phyloP scores from a whole-genome alignment of 176 grass and related monocot genomes.

The Zizania latifolia region DNA sequence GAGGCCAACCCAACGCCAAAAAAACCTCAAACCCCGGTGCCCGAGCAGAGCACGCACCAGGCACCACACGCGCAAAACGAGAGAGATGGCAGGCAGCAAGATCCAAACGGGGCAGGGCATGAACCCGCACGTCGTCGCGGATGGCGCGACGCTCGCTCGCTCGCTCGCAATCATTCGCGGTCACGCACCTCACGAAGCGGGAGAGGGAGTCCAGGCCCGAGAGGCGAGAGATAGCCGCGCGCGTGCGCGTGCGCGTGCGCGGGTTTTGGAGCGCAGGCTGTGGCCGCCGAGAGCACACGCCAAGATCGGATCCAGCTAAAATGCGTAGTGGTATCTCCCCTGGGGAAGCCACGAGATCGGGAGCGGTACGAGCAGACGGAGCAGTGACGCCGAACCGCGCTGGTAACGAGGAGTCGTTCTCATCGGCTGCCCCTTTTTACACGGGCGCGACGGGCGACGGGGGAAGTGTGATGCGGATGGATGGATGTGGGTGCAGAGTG shows the following conservation, averaged over 20 bases:
- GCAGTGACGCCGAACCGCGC: background rate
- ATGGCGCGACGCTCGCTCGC: no score
- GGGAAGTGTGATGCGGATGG: background rate
- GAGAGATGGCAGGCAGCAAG: background rate
- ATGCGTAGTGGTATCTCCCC: background rate
- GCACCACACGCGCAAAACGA: constrained; percentile 5
- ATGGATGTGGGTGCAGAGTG: no score
- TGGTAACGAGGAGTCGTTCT: background rate
- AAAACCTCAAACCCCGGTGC: background rate
- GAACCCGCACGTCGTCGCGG: background rate
- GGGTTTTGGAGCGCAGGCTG: constrained; percentile 26
- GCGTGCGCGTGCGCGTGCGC: background rate
- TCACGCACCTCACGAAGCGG: background rate
- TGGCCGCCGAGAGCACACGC: constrained; percentile 16
- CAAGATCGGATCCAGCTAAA: constrained; percentile 44
- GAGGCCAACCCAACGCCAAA: background rate
- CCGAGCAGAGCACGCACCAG: background rate
- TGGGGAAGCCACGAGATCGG: background rate
- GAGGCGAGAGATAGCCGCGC: background rate
- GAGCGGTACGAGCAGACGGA: background rate
- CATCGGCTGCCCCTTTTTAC: background rate
- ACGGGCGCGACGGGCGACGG: background rate
- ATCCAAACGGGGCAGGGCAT: background rate
- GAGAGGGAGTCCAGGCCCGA: no score
- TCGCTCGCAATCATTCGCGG: constrained; percentile 22